A percentile compares a stretch with the other conserved stretches of the same genome.
These are phyloP conservation scores for Brassica carinata DNA, from an alignment of 345 rosid species.

Conservation along the genomic window DNA sequence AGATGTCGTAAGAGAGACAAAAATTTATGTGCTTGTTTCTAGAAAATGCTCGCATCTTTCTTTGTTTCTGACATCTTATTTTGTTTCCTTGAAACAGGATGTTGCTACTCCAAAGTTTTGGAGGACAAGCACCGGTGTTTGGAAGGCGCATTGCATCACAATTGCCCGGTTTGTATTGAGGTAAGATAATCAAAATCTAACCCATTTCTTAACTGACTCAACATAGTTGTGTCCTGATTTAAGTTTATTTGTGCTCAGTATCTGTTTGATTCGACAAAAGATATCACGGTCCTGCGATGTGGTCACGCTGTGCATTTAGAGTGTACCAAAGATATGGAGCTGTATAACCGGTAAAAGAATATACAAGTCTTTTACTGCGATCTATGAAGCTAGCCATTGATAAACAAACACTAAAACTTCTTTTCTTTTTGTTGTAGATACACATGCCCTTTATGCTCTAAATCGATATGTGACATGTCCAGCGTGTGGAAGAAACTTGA, in stretches of 20 bases:
- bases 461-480: slow-evolving; percentile 80
- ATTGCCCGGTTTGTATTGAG: slow-evolving; percentile 71
- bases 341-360: slow-evolving; percentile 51
- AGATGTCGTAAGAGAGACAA: slow-evolving; percentile 50
- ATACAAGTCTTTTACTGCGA: neutral
- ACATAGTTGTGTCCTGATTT: neutral
- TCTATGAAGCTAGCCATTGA: neutral
- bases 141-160: slow-evolving; percentile 74
- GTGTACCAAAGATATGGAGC: slow-evolving; percentile 68
- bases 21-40: neutral
- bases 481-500: slow-evolving; percentile 70
- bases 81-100: slow-evolving; percentile 44
- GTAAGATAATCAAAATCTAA: slow-evolving; percentile 31
- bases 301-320: slow-evolving; percentile 82
- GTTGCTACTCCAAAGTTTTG: slow-evolving; percentile 58
- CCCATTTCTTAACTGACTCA: neutral
- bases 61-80: neutral
- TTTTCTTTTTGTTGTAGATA: slow-evolving; percentile 49
- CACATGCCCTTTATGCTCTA: slow-evolving; percentile 85
- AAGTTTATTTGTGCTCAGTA: slow-evolving; percentile 43
- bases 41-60: too few species aligned
- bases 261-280: slow-evolving; percentile 72
- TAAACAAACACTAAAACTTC: neutral
- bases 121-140: slow-evolving; percentile 63
- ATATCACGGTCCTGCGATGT: slow-evolving; percentile 60